A percentile compares a stretch with the other conserved stretches of the same genome.
Conservation (phyloP, 1,284 basidiomycete species). For the Cryptococcus floricola region DNA sequence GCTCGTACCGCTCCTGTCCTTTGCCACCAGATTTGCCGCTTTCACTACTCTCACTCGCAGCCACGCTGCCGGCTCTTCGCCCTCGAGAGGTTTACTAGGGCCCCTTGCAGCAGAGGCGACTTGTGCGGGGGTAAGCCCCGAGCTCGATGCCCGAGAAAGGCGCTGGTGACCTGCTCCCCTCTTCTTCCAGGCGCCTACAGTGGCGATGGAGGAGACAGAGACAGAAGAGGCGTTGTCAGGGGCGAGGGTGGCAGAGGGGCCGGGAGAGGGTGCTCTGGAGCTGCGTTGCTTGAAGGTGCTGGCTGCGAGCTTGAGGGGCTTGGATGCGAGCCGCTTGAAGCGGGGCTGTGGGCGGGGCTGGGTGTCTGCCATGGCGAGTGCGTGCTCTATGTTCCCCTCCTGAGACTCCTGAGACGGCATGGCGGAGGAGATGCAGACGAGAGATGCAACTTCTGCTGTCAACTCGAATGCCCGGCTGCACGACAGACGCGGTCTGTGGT, state of each 20-base stretch:
- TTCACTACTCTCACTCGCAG: conserved; percentile 50
- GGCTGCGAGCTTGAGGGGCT: conserved; percentile 45
- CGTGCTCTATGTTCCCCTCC: background rate
- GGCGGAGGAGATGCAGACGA: background rate
- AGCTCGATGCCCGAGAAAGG: conserved; percentile 2
- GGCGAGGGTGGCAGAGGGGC: background rate
- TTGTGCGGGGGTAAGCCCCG: conserved; percentile 29
- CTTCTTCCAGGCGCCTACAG: background rate
- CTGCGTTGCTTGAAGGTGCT: conserved; percentile 25
- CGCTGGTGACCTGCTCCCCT: background rate
- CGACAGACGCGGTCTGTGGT: background rate
- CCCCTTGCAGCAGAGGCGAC: conserved; percentile 33
- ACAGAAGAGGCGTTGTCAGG: background rate
- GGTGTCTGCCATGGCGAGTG: background rate
- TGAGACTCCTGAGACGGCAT: background rate
- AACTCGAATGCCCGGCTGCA: background rate
- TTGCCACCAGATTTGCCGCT: conserved; percentile 50
- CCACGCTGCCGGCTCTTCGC: conserved; percentile 46
- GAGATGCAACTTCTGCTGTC: background rate
- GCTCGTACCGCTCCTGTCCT: conserved; percentile 52
- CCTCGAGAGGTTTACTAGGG: conserved; percentile 43
- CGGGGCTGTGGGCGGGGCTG: conserved; percentile 9
- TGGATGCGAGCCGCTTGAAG: conserved; percentile 31
- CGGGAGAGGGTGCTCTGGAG: conserved; percentile 1
- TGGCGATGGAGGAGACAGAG: background rate